Evolutionary conservation across 768 basidiomycete genomes (phyloP), one percentile per base, ranked within the genome.

Genomic region (Gelatoporia subvermispora): DNA sequence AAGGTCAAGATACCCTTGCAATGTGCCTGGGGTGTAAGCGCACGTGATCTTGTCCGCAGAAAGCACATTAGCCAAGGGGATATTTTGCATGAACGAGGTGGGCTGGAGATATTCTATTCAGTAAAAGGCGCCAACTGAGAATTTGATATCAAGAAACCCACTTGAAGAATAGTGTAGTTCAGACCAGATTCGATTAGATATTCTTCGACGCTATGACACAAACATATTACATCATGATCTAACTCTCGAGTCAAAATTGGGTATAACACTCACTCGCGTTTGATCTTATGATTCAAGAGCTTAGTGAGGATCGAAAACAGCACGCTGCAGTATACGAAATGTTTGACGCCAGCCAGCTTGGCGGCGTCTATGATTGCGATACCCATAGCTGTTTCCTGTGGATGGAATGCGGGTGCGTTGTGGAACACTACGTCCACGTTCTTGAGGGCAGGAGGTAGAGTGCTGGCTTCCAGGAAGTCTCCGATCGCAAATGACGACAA

Each of bases 81-180:
- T 49, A 52, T 68, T 65, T 44, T 69, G 68, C 64, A 68, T 67
- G 48, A 65, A 57, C 21, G 63, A 62, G 9, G 64, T 63, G 13
- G 68, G 67, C 62, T 67, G 51, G 10, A 45, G 15, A 17, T 18
- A 31, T 11, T 16, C 17, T 16, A 11, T 24, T 34, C 8, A 35
- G 16, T 36, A 3, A 10, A 35, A 13, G 20, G 8, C 42, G n/a
- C 3, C 18, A 20, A 20, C 37, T 37, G 40, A 38, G 48, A 51
- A 31, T n/a, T n/a, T 43, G 13, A 13, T 15, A 31, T 4, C n/a
- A 43, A 22, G 35, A n/a, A n/a, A 22, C 55, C 24, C 39, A 57
- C 62, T 58, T 66, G 57, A 18, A 68, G 60, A 41, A 72, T 68
- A n/a, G 69, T 70, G 52, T 68, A 68, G 38, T 60, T 52, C 37